Evolutionary conservation across 1,284 basidiomycete species (phyloP).

Genomic region (Albatrellus sp.): DNA sequence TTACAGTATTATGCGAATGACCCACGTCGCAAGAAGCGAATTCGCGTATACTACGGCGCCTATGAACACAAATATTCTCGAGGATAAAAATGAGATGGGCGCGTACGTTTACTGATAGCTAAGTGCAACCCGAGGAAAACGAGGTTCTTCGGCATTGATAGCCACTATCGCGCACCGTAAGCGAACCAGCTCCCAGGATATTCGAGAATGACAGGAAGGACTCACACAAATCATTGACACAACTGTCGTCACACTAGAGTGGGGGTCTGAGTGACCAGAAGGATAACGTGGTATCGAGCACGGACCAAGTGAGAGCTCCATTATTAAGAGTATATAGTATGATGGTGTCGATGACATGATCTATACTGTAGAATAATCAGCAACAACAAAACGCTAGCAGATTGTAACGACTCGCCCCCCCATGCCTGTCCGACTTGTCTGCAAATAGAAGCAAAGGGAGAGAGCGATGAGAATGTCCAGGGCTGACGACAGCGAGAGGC

Average conservation of each 20-base stretch:
- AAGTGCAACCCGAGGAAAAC: conserved; percentile 40
- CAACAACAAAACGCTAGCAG: too few relatives aligned
- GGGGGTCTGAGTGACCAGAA: too few relatives aligned
- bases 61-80: neutral
- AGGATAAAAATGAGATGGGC: neutral
- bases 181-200: conserved; percentile 9
- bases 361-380: conserved; percentile 23
- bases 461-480: conserved; percentile 36
- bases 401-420: conserved; percentile 7
- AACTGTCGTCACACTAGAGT: conserved; percentile 21
- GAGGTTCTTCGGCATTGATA: conserved; percentile 29
- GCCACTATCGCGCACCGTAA: conserved; percentile 26
- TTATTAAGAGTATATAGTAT: conserved; percentile 44
- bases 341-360: conserved; percentile 33
- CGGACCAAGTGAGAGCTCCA: conserved; percentile 34
- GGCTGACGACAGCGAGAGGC: conserved; percentile 32
- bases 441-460: conserved; percentile 31
- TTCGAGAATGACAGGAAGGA: neutral
- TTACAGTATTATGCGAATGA: neutral
- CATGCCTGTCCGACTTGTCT: conserved; percentile 20
- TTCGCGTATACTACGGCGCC: conserved; percentile 11
- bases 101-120: conserved; percentile 35
- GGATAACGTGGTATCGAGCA: neutral
- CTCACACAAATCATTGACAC: conserved; percentile 33
- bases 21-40: conserved; percentile 12